These are phyloP conservation scores for Trichoderma harzianum DNA, from an alignment of 2,329 filamentous ascomycete genomes.

Conservation along the genomic window DNA sequence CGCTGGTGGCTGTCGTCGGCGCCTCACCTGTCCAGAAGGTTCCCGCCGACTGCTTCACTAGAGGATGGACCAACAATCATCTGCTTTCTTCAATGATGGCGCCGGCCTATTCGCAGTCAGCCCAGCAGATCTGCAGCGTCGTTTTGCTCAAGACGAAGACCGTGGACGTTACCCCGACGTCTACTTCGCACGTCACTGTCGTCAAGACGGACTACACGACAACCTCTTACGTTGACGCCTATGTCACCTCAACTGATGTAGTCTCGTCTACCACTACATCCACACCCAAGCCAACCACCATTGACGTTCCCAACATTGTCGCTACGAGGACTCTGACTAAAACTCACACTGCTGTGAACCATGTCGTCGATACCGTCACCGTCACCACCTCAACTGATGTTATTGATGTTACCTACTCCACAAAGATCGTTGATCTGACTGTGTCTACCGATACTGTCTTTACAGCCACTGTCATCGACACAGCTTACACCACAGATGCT, in stretches of 20 bases:
- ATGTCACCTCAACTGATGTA: neutral
- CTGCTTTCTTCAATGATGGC: neutral
- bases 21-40: neutral
- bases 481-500: neutral
- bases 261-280: neutral
- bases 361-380: neutral
- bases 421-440: neutral
- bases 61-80: neutral
- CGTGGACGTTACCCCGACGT: neutral
- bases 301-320: neutral
- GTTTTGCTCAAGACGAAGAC: neutral
- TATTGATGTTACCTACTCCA: neutral
- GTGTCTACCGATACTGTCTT: neutral
- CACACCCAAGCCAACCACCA: neutral
- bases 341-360: neutral
- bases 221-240: neutral
- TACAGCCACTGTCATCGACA: neutral
- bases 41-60: neutral
- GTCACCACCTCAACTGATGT: neutral
- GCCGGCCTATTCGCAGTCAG: neutral
- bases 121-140: neutral
- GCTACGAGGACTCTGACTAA: neutral
- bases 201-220: neutral
- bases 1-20: neutral
- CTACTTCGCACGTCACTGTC: neutral